Conservation (phyloP, 805 yeast species). For the Cyberlindnera euphorbiae region DNA sequence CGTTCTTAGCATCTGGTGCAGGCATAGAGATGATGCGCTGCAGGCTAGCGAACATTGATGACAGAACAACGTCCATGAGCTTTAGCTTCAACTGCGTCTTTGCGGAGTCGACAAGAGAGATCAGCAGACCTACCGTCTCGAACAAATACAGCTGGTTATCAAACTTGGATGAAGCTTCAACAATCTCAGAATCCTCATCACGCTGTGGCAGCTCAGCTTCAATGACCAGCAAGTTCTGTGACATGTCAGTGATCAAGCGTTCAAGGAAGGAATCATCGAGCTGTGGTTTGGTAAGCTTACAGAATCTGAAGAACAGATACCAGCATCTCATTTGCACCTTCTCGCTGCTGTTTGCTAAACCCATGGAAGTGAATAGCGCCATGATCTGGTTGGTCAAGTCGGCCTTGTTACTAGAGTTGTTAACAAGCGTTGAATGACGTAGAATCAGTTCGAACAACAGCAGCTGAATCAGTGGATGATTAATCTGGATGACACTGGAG, state of each 20-base stretch:
- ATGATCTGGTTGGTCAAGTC: slow-evolving; percentile 58
- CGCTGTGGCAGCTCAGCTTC: slow-evolving; percentile 47
- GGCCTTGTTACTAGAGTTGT: slow-evolving; percentile 39
- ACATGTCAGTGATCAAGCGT: slow-evolving; percentile 53
- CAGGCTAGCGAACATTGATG: slow-evolving; percentile 68
- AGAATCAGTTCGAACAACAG: slow-evolving; percentile 81
- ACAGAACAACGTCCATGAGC: slow-evolving; percentile 61
- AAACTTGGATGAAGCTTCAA: slow-evolving; percentile 50
- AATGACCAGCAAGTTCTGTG: slow-evolving; percentile 55
- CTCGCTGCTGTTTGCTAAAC: slow-evolving; percentile 68
- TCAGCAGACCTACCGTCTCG: slow-evolving; percentile 80
- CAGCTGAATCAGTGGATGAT: slow-evolving; percentile 79
- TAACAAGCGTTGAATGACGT: slow-evolving; percentile 66
- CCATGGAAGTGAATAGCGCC: slow-evolving; percentile 76
- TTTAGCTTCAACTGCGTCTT: slow-evolving; percentile 37
- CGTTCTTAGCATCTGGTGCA: slow-evolving; percentile 37
- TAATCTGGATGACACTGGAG: slow-evolving; percentile 42
- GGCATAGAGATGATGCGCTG: slow-evolving; percentile 56
- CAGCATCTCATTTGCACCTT: slow-evolving; percentile 83
- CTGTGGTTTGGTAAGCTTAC: slow-evolving; percentile 69
- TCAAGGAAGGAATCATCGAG: slow-evolving; percentile 47
- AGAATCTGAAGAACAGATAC: slow-evolving; percentile 82
- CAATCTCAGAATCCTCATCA: slow-evolving; percentile 52
- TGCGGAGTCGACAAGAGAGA: slow-evolving; percentile 44
- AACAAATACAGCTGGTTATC: slow-evolving; percentile 77